These are phyloP conservation scores for Candolleomyces eurysporus DNA, from an alignment of 768 basidiomycete genomes.

Conservation along the genomic window DNA sequence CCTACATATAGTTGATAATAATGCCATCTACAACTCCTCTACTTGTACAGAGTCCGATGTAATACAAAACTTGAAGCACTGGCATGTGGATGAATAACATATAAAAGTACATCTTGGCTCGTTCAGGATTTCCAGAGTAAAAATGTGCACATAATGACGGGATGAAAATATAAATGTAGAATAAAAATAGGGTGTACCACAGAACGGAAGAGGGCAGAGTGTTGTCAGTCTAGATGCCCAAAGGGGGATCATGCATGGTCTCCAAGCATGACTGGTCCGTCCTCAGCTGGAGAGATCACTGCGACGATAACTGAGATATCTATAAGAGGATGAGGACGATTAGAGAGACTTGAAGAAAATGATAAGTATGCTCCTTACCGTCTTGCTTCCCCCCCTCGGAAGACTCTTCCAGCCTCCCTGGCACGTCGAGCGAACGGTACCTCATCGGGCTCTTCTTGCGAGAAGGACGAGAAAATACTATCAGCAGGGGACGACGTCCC, in stretches of 20 bases:
- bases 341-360: background rate
- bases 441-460: constrained; percentile 37
- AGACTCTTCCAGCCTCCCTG: constrained; percentile 65
- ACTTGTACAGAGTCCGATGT: background rate
- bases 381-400: constrained; percentile 86
- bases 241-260: background rate
- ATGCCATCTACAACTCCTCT: background rate
- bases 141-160: background rate
- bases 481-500: constrained; percentile 9
- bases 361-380: constrained; percentile 41
- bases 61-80: no score
- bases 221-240: no score
- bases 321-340: constrained; percentile 7
- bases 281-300: constrained; percentile 26
- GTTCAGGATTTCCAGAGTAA: background rate
- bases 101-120: background rate
- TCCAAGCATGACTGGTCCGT: background rate
- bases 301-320: constrained; percentile 41
- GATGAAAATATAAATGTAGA: background rate
- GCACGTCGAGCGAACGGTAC: constrained; percentile 87
- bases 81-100: no score
- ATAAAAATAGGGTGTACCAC: background rate
- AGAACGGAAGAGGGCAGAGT: background rate
- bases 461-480: constrained; percentile 3
- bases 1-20: background rate